Percentiles rank a stretch among this genome's conserved stretches.
Evolutionary conservation across 768 basidiomycete genomes (phyloP).

Genomic region (Suillus bovinus): DNA sequence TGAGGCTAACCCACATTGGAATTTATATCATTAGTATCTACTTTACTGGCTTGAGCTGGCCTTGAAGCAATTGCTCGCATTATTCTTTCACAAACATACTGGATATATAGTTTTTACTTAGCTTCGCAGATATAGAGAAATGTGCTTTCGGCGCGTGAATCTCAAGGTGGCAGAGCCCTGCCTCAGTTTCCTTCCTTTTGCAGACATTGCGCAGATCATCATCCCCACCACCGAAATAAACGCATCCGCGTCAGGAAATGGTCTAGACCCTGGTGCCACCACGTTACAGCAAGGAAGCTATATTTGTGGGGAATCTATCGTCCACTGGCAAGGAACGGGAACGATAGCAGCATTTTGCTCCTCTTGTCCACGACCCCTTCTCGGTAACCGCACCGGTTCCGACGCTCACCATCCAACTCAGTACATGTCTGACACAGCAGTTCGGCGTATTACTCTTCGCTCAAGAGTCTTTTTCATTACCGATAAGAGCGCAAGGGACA

Average conservation of each 20-base stretch:
- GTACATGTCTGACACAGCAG: not conserved
- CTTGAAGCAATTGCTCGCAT: slow-evolving; percentile 6
- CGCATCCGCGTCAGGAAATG: not conserved
- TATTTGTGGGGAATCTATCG: not conserved
- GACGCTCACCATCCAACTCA: not conserved
- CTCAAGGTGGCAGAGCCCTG: not conserved
- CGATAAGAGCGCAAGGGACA: too few relatives aligned
- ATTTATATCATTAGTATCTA: slow-evolving; percentile 4
- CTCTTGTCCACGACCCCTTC: not conserved
- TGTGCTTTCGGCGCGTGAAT: not conserved
- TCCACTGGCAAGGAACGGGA: not conserved
- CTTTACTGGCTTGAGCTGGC: slow-evolving; percentile 1
- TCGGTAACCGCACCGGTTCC: not conserved
- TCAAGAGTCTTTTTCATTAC: not conserved
- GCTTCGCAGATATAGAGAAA: not conserved
- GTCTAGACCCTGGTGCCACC: not conserved
- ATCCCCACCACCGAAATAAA: not conserved
- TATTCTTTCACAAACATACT: not conserved
- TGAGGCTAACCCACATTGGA: not conserved
- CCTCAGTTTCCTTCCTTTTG: not conserved
- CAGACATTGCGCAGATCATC: slow-evolving; percentile 1
- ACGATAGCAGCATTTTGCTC: not conserved
- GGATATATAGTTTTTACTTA: not conserved
- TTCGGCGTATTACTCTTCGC: not conserved
- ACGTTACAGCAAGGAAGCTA: not conserved